Evolutionary conservation across 2,329 filamentous ascomycete species (phyloP).

Genomic region (Ophiostoma tasmaniense): DNA sequence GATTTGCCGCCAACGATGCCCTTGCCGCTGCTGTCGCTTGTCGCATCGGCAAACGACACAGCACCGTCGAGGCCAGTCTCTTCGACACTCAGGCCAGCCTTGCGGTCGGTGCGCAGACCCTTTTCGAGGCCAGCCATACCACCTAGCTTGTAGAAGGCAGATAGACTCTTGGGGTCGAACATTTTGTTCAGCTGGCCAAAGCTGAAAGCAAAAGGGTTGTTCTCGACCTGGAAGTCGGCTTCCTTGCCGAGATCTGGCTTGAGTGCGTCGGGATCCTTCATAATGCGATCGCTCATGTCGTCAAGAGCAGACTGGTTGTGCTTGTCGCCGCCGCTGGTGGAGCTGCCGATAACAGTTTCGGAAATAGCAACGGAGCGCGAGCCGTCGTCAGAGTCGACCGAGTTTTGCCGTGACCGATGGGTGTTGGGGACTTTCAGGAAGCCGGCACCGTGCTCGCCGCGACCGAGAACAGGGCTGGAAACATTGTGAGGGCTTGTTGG

Average conservation of each 20-base stretch:
- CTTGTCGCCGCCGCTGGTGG: constrained; percentile 37
- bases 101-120: constrained; percentile 64
- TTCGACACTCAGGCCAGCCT: constrained; percentile 66
- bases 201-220: constrained; percentile 80
- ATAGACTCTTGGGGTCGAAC: constrained; percentile 78
- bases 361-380: constrained; percentile 49
- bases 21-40: constrained; percentile 25
- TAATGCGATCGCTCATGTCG: constrained; percentile 42
- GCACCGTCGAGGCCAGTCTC: constrained; percentile 57
- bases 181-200: constrained; percentile 80
- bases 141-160: constrained; percentile 72
- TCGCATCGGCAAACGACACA: constrained; percentile 66
- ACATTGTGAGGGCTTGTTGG: constrained; percentile 68
- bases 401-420: constrained; percentile 56
- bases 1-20: constrained; percentile 26
- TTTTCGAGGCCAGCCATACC: constrained; percentile 70
- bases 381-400: constrained; percentile 58
- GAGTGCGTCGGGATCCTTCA: constrained; percentile 60
- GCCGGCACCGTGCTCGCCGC: constrained; percentile 37
- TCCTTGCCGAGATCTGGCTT: constrained; percentile 69
- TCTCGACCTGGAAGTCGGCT: constrained; percentile 62
- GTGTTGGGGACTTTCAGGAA: constrained; percentile 60
- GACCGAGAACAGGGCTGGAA: constrained; percentile 46
- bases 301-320: constrained; percentile 21
- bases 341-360: constrained; percentile 50